phyloP scores from a whole-genome alignment of 2,329 filamentous ascomycete genomes.

The Microascus cirrosus region DNA sequence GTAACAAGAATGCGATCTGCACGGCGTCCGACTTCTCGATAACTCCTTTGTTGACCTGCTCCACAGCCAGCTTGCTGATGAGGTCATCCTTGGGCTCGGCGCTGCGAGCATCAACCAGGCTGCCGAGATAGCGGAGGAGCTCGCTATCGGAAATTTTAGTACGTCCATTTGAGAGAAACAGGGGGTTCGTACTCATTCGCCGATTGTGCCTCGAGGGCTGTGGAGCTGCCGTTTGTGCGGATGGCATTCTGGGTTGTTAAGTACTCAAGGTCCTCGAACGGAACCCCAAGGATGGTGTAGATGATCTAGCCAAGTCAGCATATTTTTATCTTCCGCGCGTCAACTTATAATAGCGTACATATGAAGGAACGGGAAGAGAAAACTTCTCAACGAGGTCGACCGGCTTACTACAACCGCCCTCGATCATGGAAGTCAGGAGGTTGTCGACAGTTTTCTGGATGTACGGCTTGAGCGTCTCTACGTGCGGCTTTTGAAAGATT shows the following conservation, averaged over 20 bases:
- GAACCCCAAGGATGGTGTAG: constrained; percentile 36
- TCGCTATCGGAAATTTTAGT: constrained; percentile 15
- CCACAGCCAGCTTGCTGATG: constrained; percentile 29
- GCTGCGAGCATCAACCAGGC: constrained; percentile 26
- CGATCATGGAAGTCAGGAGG: constrained; percentile 26
- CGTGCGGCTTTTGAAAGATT: constrained; percentile 25
- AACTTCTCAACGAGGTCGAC: constrained; percentile 35
- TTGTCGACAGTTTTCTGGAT: constrained; percentile 32
- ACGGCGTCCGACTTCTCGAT: constrained; percentile 27
- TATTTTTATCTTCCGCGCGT: not conserved
- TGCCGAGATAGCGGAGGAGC: constrained; percentile 30
- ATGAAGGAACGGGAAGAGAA: constrained; percentile 33
- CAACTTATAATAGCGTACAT: constrained; percentile 17
- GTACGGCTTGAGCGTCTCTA: constrained; percentile 27
- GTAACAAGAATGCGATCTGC: constrained; percentile 35
- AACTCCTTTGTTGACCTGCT: constrained; percentile 26
- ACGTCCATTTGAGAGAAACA: not conserved
- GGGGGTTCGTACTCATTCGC: constrained; percentile 25
- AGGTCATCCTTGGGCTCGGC: constrained; percentile 30
- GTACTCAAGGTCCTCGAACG: constrained; percentile 31
- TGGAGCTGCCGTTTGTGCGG: constrained; percentile 33
- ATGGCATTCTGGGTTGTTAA: constrained; percentile 34
- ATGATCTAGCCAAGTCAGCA: constrained; percentile 23
- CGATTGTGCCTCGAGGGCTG: constrained; percentile 29
- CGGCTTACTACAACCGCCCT: constrained; percentile 22